A percentile compares a stretch with the other conserved stretches of the same genome.
These are phyloP conservation scores for Acanthamoeba sp. DNA, from an alignment of 208 protist species.

Conservation along the genomic window DNA sequence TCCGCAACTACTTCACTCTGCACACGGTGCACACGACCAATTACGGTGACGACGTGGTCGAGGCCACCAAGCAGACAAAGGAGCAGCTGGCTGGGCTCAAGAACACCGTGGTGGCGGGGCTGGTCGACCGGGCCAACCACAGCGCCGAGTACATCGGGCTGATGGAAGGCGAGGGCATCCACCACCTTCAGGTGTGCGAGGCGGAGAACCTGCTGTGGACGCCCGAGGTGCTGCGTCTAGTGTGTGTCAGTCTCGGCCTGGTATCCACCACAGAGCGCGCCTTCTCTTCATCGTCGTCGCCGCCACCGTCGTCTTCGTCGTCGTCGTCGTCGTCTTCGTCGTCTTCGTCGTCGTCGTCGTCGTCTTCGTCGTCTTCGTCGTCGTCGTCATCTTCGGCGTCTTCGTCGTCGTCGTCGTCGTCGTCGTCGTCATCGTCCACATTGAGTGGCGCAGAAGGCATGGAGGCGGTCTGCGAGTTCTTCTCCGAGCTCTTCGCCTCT, in stretches of 20 bases:
- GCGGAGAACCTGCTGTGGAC: constrained; percentile 25
- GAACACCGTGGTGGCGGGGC: no score
- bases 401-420: no score
- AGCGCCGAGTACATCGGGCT: no score
- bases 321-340: neutral
- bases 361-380: neutral
- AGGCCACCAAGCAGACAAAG: no score
- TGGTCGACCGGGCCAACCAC: no score
- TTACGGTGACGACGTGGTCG: no score
- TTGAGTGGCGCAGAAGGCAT: neutral
- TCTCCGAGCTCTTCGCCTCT: neutral
- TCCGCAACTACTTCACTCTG: no score
- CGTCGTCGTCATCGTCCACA: neutral
- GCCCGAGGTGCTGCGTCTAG: neutral
- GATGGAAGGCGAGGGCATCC: no score
- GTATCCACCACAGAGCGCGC: neutral
- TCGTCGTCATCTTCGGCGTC: no score
- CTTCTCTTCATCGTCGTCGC: neutral
- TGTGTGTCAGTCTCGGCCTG: neutral
- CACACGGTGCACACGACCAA: neutral
- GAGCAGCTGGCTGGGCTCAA: no score
- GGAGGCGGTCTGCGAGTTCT: neutral
- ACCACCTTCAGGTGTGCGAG: neutral
- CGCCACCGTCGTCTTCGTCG: no score
- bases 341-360: no score